Base-by-base conservation (phyloP, 1,139 yeast species). In the Casaregolazyma suthepensis region DNA sequence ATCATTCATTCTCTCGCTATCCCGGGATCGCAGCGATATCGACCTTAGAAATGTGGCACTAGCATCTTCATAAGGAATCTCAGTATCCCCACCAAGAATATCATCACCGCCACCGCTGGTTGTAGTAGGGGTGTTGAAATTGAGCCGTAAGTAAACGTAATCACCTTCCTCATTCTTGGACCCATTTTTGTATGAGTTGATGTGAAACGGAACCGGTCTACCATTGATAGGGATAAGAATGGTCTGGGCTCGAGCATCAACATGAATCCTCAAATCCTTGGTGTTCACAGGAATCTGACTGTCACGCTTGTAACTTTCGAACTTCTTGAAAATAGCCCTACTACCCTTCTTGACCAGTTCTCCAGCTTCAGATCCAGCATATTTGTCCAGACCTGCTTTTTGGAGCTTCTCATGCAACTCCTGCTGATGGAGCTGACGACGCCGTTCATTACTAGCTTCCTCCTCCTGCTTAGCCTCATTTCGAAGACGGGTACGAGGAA, bases 141-240 rank as follows among this genome's bases (percentile, higher is more conserved):
- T 93, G 64, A 93, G 78, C 70, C 99, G 82, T 64, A 93, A 71
- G 66, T 88, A 91, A 1, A 96, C 91, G 68, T 80, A 90, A 61
- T 91, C 98, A 47, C 98, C 98, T 74, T 94, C 99, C 66, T 93
- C 99, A 61, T 86, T 89, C 66, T 90, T 93, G 22, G 96, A 87
- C 50, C 97, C 98, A 69, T 89, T 91, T 68, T 91, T 93, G 72
- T 88, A 91, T 7, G 97, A 77, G 66, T 90, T 89, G 64, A 93
- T 90, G 69, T 93, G 99, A 77, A 93, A 91, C 29, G 99, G 99
- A 50, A 94, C 99, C 1, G 99, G 97, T 66, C 99, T 81, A 57
- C 99, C 99, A 64, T 86, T 82, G 57, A 93, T 87, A 50, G 99
- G 99, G 56, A 93, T 75, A 57, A 93, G 81, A 53, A 93, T 87